Percentiles rank a stretch among this genome's conserved stretches.
These are phyloP conservation scores for Trichoderma guizhouense DNA, from an alignment of 2,329 filamentous ascomycete genomes.

Conservation along the genomic window DNA sequence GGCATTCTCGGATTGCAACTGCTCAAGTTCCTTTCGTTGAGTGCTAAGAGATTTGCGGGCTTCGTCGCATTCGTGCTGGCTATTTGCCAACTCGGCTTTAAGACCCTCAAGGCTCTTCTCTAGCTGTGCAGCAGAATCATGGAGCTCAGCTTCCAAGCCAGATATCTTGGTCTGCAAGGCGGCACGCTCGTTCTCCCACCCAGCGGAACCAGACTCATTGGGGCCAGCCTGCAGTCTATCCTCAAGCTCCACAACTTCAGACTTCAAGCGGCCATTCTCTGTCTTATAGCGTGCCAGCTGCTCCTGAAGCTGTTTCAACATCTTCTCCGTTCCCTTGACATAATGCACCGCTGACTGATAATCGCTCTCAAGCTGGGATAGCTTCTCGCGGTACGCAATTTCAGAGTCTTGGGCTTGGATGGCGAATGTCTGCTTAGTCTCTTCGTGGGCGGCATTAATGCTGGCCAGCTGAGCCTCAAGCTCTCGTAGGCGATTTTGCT, in stretches of 20 bases:
- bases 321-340: constrained; percentile 97
- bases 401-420: constrained; percentile 83
- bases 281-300: constrained; percentile 90
- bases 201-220: constrained; percentile 43
- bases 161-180: constrained; percentile 66
- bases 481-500: constrained; percentile 72
- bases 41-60: constrained; percentile 55
- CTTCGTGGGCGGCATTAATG: constrained; percentile 76
- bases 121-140: constrained; percentile 61
- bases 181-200: constrained; percentile 74
- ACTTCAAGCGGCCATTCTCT: constrained; percentile 77
- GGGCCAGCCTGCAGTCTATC: constrained; percentile 44
- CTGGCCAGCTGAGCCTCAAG: constrained; percentile 83
- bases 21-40: constrained; percentile 68
- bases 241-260: constrained; percentile 69
- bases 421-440: constrained; percentile 75
- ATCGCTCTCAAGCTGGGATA: constrained; percentile 91
- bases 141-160: constrained; percentile 65
- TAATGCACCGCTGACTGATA: constrained; percentile 98
- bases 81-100: constrained; percentile 63
- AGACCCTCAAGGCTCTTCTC: constrained; percentile 69
- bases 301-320: constrained; percentile 97
- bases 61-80: constrained; percentile 66
- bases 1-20: constrained; percentile 77
- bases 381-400: constrained; percentile 83